These are phyloP conservation scores for Phytophthora pinifolia DNA, from an alignment of 352 stramenopile genomes.

Conservation along the genomic window DNA sequence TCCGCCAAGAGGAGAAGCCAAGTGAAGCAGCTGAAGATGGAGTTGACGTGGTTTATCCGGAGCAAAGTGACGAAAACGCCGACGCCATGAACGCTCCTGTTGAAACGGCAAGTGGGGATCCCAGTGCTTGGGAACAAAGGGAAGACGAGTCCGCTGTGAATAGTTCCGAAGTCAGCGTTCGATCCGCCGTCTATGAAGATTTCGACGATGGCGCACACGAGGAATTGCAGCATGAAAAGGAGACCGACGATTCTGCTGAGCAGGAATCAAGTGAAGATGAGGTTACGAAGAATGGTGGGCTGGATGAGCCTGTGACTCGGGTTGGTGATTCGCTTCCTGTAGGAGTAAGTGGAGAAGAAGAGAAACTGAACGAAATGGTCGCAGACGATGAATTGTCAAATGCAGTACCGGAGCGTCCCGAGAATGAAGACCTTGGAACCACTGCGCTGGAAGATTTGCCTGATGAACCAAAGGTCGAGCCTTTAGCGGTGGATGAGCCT, in stretches of 20 bases:
- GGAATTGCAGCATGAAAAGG: background rate
- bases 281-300: background rate
- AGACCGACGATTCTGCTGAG: background rate
- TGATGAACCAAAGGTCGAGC: background rate
- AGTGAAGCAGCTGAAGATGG: conserved; percentile 10
- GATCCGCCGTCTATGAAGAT: conserved; percentile 25
- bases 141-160: conserved; percentile 5
- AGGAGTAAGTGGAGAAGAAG: background rate
- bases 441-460: background rate
- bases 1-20: conserved; percentile 1
- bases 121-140: background rate
- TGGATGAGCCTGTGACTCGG: background rate
- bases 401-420: background rate
- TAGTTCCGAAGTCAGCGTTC: conserved; percentile 18
- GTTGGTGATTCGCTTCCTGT: background rate
- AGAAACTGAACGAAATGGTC: background rate
- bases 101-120: background rate
- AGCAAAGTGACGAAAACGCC: background rate
- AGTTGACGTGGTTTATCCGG: conserved; percentile 1
- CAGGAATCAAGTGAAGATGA: background rate
- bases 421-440: conserved; percentile 13
- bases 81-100: conserved; percentile 3
- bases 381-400: conserved; percentile 2
- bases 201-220: conserved; percentile 25
- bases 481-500: background rate